Evolutionary conservation across 208 protist species (phyloP).

Genomic region (Wallacemonas sp.): DNA sequence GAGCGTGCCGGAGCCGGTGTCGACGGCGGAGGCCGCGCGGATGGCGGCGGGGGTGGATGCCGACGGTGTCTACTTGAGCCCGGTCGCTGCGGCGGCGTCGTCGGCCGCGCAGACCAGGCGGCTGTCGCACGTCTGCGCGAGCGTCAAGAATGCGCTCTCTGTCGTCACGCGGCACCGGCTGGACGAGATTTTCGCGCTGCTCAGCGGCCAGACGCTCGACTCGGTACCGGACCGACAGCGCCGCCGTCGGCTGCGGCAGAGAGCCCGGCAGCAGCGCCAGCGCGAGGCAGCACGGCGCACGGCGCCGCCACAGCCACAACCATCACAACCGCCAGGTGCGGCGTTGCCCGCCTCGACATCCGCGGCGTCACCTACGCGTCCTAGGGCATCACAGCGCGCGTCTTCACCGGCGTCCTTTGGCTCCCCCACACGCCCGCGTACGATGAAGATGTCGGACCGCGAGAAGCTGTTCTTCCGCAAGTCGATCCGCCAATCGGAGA

Average conservation of each 20-base stretch:
- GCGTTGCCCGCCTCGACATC: too few relatives aligned
- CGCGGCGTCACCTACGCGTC: too few relatives aligned
- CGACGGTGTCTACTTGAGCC: constrained; percentile 1
- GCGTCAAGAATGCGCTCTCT: not conserved
- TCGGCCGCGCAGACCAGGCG: not conserved
- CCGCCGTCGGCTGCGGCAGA: not conserved
- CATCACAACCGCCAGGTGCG: too few relatives aligned
- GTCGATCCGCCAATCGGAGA: constrained; percentile 33
- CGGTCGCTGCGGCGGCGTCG: not conserved
- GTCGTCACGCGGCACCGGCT: constrained; percentile 12
- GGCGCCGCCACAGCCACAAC: not conserved
- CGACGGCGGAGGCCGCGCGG: not conserved
- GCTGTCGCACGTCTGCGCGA: not conserved
- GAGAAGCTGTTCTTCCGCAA: constrained; percentile 46
- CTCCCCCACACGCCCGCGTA: not conserved
- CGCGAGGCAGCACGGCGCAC: not conserved
- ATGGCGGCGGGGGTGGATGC: not conserved
- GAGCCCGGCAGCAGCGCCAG: not conserved
- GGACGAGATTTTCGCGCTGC: constrained; percentile 20
- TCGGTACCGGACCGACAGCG: not conserved
- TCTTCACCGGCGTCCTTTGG: not conserved
- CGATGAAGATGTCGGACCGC: constrained; percentile 20
- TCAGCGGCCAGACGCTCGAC: constrained; percentile 22
- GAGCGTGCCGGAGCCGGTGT: not conserved
- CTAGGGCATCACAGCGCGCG: not conserved